Conservation (phyloP, 2,329 filamentous ascomycete species). For the Sporothrix dimorphospora region DNA sequence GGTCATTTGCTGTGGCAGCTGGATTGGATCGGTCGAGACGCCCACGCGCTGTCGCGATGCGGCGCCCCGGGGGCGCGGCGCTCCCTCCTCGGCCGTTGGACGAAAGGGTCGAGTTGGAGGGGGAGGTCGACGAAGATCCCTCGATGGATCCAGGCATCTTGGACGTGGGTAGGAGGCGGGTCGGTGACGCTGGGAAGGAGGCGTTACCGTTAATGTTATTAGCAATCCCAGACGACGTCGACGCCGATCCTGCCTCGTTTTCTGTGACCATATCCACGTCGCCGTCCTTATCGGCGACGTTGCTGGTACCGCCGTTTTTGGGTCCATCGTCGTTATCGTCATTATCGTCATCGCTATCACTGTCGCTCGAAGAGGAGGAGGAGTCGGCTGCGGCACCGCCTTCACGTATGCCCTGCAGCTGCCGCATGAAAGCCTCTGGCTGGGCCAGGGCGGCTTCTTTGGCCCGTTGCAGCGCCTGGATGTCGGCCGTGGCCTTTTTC, state of each 20-base stretch:
- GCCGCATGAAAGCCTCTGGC: slow-evolving; percentile 71
- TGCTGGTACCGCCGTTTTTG: neutral
- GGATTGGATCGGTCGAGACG: neutral
- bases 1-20: neutral
- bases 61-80: neutral
- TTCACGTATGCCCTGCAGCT: slow-evolving; percentile 63
- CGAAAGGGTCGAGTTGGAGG: neutral
- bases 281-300: slow-evolving; percentile 11
- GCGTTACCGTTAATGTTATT: neutral
- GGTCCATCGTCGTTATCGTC: slow-evolving; percentile 36
- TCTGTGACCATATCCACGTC: slow-evolving; percentile 14
- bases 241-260: neutral
- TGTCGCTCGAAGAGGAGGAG: slow-evolving; percentile 41
- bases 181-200: neutral
- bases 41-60: neutral
- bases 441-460: slow-evolving; percentile 72
- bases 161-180: neutral
- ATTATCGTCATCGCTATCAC: slow-evolving; percentile 40
- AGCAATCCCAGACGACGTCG: neutral
- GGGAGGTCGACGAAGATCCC: neutral
- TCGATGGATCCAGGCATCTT: neutral
- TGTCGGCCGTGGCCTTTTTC: slow-evolving; percentile 74
- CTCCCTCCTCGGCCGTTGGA: neutral
- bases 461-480: slow-evolving; percentile 68
- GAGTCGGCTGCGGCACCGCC: slow-evolving; percentile 32